These are phyloP conservation scores for Daldinia bambusicola DNA, from an alignment of 495 filamentous ascomycete genomes.

Conservation along the genomic window DNA sequence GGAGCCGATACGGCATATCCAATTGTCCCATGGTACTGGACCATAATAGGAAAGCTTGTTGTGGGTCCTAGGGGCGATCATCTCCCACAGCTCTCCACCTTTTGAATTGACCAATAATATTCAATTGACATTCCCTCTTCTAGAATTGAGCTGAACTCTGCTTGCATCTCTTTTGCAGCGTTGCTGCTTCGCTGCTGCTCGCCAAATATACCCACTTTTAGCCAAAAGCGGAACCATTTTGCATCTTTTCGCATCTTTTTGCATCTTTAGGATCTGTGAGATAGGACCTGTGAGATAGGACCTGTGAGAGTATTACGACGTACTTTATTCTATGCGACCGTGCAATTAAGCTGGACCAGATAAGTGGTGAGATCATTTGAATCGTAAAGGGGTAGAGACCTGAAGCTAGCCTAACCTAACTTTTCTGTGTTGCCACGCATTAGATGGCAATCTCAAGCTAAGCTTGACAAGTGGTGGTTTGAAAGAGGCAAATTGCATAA, in stretches of 20 bases:
- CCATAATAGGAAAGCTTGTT: conserved; percentile 23
- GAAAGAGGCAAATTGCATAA: conserved; percentile 23
- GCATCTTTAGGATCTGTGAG: conserved; percentile 3
- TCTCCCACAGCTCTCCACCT: neutral
- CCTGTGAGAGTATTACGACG: conserved; percentile 10
- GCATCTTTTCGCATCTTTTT: too few relatives aligned
- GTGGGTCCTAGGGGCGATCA: conserved; percentile 36
- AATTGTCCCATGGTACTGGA: conserved; percentile 6
- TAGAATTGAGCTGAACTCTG: conserved; percentile 33
- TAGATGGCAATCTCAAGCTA: neutral
- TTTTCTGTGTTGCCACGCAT: neutral
- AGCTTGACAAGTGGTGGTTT: neutral
- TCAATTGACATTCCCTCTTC: conserved; percentile 32
- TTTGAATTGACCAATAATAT: conserved; percentile 25
- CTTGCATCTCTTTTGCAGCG: neutral
- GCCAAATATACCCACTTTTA: neutral
- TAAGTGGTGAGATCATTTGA: conserved; percentile 32
- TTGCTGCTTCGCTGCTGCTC: neutral
- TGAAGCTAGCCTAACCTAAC: conserved; percentile 10
- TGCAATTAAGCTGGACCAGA: conserved; percentile 12
- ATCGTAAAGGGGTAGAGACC: conserved; percentile 15
- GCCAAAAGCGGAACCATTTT: conserved; percentile 23
- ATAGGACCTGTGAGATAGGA: neutral
- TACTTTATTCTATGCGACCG: conserved; percentile 28
- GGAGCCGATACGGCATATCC: conserved; percentile 41